Base-by-base conservation (phyloP, 768 basidiomycete genomes). In the Psilocybe azurescens region DNA sequence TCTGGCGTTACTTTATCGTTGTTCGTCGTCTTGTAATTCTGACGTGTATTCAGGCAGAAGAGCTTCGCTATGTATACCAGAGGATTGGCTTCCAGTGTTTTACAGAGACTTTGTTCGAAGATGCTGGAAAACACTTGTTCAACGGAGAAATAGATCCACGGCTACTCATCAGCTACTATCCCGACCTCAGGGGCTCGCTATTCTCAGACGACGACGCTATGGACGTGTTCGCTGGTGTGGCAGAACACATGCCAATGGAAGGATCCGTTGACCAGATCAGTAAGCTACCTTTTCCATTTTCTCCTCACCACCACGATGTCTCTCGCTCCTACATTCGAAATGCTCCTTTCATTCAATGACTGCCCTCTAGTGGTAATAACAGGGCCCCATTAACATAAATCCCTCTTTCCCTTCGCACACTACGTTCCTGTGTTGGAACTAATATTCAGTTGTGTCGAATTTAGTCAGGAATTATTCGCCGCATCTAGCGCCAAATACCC, bases 401-500 rank as follows among this genome's bases (percentile, higher is more conserved):
- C 53, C 48, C 65, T 64, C 63, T 66, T 63, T 55, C 53, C 65
- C 52, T 63, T 56, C 65, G 58, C 64, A 59, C 68, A 60, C 59
- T 52, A 73, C 64, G 68, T 78, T 79, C 74, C 77, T 78, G 75
- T 79, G 73, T 81, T 83, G 81, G 85, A 84, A 87, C 89, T 91
- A 73, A 86, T 90, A 79, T 77, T 71, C 79, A 95, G 95, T 95
- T 85, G 84, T 84, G 75, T 84, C 81, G 69, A 93, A 94, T 83
- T 80, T 96, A 91, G 92, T 94, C 82, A 84, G 86, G 81, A 95
- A 95, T 72, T 95, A 96, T 74, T 92, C 91, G 48, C 94, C 95
- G 14, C 90, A 95, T 77, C 83, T 97, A 67, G 75, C 86, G 28
- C 91, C 88, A 18, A 81, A 86, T 68, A 88, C 89, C 3, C 84